Base-by-base conservation (phyloP, 1,284 basidiomycete species). In the Pterula multifida region DNA sequence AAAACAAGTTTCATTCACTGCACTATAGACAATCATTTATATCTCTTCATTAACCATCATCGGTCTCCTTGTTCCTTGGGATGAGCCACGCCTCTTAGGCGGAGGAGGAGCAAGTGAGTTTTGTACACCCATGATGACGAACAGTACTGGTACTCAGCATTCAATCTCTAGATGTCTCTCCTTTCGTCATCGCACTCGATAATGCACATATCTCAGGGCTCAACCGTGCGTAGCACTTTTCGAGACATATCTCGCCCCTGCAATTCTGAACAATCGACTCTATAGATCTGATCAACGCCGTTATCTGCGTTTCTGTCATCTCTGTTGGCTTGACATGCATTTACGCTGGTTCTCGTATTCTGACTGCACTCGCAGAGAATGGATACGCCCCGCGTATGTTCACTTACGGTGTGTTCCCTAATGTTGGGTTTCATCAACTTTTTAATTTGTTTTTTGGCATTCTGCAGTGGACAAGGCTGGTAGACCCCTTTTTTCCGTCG, bases 241-340 rank as follows among this genome's bases (percentile, higher is more conserved):
- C 1, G 9, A 17, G 39, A 24, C 39, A 11, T 44, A 36, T 17
- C 32, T 36, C 32, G 17, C n/a, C n/a, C n/a, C 28, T 32, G 6
- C 28, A 32, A 6, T 32, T 15, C 15, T 15, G 15, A 32, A 32
- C 28, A 32, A 32, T 32, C 28, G 15, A 6, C n/a, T n/a, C n/a
- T 12, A 3, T 51, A 68, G 68, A 72, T 55, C 71, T 79, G 62
- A 77, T 87, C 65, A 89, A 89, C 60, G 79, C 77, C 24, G 75
- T 71, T 45, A 80, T 90, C 53, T 71, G 86, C 53, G 71, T 82
- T 28, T 81, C 81, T 50, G 85, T 85, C 17, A 72, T 83, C 52
- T 84, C 80, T 0, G 81, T 85, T 15, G 82, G 79, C 6, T 76
- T 79, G 54, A 79, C 79, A 22, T 78, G 80, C 57, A 65, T 87